phyloP scores from a whole-genome alignment of 495 filamentous ascomycete genomes.

The Hypoxylon cercidicola region DNA sequence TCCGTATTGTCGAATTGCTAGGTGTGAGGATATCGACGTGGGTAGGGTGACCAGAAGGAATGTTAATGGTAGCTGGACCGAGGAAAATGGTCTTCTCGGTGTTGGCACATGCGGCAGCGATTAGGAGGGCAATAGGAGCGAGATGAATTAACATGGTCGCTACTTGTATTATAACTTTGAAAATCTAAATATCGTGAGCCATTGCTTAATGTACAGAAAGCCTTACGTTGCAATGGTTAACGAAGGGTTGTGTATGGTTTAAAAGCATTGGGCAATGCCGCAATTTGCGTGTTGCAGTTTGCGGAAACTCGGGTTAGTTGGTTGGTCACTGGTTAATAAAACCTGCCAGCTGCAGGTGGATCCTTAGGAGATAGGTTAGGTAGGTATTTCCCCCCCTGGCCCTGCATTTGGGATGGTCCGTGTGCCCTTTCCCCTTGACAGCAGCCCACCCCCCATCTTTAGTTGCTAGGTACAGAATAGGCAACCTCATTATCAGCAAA shows the following conservation, averaged over 20 bases:
- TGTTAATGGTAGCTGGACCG: slow-evolving; percentile 65
- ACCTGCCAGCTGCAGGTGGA: too few species aligned
- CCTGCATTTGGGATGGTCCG: too few species aligned
- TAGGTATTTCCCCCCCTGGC: too few species aligned
- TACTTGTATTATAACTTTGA: not conserved
- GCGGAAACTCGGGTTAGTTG: not conserved
- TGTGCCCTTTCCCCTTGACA: too few species aligned
- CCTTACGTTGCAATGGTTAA: slow-evolving; percentile 16
- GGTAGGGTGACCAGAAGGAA: slow-evolving; percentile 66
- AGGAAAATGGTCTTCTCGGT: slow-evolving; percentile 93
- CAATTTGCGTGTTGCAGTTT: not conserved
- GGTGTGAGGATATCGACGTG: slow-evolving; percentile 73
- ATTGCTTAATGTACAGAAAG: not conserved
- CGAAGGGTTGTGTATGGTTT: slow-evolving; percentile 20
- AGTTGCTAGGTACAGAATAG: slow-evolving; percentile 1
- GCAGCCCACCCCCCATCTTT: too few species aligned
- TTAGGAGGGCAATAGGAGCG: slow-evolving; percentile 17
- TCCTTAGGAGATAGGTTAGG: too few species aligned
- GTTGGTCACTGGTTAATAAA: too few species aligned
- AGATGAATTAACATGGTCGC: slow-evolving; percentile 25
- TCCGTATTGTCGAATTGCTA: slow-evolving; percentile 63
- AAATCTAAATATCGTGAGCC: not conserved
- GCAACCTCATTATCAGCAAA: slow-evolving; percentile 42
- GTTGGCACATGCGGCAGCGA: slow-evolving; percentile 65
- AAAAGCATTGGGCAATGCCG: slow-evolving; percentile 30